Evolutionary conservation across 1,139 yeast species (phyloP).

Genomic region (Suhomyces taliae): DNA sequence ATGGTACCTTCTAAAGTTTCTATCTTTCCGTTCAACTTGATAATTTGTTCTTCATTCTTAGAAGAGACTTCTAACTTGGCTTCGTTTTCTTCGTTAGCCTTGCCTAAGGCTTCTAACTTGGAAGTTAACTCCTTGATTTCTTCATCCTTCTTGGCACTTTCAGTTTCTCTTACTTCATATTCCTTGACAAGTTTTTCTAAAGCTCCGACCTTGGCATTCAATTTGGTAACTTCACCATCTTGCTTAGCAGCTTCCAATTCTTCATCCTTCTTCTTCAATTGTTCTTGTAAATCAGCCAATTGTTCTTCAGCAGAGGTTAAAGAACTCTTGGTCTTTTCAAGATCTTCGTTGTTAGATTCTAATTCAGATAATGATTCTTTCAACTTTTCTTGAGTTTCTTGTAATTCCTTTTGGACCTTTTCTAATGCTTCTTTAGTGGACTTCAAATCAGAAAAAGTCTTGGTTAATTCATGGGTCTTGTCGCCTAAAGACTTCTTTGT

Average conservation of each 20-base stretch:
- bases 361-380: not conserved
- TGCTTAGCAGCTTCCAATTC: not conserved
- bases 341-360: not conserved
- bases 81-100: not conserved
- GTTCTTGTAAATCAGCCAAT: not conserved
- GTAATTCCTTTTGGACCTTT: not conserved
- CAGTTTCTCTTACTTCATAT: not conserved
- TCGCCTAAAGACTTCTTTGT: conserved; percentile 2
- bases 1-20: conserved; percentile 1
- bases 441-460: conserved; percentile 1
- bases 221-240: too few relatives aligned
- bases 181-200: not conserved
- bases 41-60: not conserved
- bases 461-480: not conserved
- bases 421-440: not conserved
- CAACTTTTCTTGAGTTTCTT: not conserved
- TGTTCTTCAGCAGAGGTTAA: not conserved
- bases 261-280: not conserved
- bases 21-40: not conserved
- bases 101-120: not conserved
- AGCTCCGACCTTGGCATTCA: not conserved
- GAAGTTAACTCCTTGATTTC: not conserved
- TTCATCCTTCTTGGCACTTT: conserved; percentile 1
- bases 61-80: not conserved
- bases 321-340: not conserved